These are phyloP conservation scores for Skeletonema tropicum DNA, from an alignment of 108 stramenopile genomes.

Conservation along the genomic window DNA sequence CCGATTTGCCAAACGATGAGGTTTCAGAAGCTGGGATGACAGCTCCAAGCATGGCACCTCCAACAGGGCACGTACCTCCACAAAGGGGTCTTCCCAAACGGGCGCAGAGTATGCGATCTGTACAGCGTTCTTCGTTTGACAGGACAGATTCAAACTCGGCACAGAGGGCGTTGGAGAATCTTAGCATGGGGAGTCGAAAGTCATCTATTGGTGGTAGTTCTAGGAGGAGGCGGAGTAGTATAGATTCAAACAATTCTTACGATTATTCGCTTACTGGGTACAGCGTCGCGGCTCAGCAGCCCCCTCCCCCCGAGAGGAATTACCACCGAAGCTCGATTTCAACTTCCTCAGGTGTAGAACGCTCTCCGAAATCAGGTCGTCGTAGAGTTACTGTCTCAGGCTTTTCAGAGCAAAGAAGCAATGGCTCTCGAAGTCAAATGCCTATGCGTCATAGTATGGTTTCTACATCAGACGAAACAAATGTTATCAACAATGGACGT, in stretches of 20 bases:
- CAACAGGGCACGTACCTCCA: not conserved
- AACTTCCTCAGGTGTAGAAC: not conserved
- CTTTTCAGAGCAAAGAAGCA: not conserved
- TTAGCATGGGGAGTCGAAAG: not conserved
- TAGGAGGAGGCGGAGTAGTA: not conserved
- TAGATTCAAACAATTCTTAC: not conserved
- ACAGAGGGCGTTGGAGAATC: constrained; percentile 3
- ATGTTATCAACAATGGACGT: not conserved
- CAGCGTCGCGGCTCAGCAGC: not conserved
- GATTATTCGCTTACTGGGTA: not conserved
- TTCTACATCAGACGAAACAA: not conserved
- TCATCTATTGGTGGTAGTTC: no score
- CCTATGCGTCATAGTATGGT: not conserved
- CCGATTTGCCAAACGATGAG: not conserved
- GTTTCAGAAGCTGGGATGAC: not conserved
- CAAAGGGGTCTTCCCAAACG: not conserved
- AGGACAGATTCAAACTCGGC: not conserved
- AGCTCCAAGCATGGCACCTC: not conserved
- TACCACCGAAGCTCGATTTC: not conserved
- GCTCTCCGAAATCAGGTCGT: not conserved
- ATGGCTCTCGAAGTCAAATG: not conserved
- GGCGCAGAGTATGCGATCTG: not conserved
- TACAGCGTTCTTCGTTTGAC: not conserved
- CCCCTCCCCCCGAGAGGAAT: not conserved
- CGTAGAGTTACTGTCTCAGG: not conserved